phyloP scores from a whole-genome alignment of 345 rosid species.

The Dipteronia sinensis region DNA sequence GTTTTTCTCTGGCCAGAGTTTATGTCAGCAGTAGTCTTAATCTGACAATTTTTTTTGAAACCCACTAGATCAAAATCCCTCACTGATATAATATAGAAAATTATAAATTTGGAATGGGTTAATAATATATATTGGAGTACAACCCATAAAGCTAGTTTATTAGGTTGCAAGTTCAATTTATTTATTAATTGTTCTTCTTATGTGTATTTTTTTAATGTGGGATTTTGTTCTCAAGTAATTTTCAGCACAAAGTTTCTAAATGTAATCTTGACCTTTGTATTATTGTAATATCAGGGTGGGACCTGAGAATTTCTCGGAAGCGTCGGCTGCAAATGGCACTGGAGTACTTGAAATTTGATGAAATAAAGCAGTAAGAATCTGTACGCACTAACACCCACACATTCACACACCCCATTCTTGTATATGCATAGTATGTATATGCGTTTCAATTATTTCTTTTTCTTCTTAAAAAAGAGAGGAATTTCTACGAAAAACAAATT shows the following conservation, averaged over 20 bases:
- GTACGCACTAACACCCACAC: background rate
- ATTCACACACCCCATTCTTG: background rate
- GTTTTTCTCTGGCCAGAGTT: too few species aligned
- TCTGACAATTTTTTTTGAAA: too few species aligned
- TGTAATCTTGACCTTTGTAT: conserved; percentile 21
- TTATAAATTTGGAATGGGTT: background rate
- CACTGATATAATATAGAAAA: background rate
- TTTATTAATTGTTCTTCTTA: background rate
- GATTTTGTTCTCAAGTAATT: background rate
- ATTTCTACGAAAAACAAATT: background rate
- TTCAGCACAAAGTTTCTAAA: background rate
- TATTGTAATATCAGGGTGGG: conserved; percentile 75
- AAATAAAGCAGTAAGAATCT: conserved; percentile 70
- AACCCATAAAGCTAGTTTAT: background rate
- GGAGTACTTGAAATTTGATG: conserved; percentile 85
- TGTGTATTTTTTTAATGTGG: background rate
- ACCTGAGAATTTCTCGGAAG: conserved; percentile 69
- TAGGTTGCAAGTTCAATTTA: background rate
- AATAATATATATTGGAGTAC: background rate
- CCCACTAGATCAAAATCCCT: too few species aligned
- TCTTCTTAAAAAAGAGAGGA: background rate
- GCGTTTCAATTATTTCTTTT: background rate
- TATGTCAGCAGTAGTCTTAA: too few species aligned
- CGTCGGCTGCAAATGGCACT: conserved; percentile 82
- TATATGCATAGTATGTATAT: background rate